Percentiles rank a stretch among this genome's conserved stretches.
Evolutionary conservation across 1,139 yeast genomes (phyloP).

Genomic region (Casaregolazyma lundiana): DNA sequence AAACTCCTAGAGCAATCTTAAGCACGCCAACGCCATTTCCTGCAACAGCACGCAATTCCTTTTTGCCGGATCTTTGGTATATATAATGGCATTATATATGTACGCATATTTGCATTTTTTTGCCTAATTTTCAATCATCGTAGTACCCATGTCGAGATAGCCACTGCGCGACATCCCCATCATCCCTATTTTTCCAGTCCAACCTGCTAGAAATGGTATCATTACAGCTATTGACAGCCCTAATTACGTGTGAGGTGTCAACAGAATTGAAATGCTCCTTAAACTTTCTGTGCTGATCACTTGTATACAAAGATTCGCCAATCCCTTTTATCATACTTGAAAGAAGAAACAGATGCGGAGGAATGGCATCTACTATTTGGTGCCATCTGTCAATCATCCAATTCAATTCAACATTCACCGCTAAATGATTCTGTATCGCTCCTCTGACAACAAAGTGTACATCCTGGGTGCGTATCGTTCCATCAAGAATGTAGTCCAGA

Average conservation of each 20-base stretch:
- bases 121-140: too few species aligned
- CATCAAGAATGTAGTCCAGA: constrained; percentile 56
- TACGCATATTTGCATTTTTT: too few species aligned
- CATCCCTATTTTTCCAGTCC: constrained; percentile 32
- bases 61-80: too few species aligned
- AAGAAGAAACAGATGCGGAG: constrained; percentile 55
- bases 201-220: constrained; percentile 29
- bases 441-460: constrained; percentile 67
- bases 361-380: constrained; percentile 43
- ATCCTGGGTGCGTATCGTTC: constrained; percentile 75
- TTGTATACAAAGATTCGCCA: constrained; percentile 45
- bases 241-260: constrained; percentile 43
- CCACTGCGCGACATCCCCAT: constrained; percentile 32
- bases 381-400: constrained; percentile 54
- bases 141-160: constrained; percentile 15
- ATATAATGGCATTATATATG: too few species aligned
- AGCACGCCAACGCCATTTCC: too few species aligned
- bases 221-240: constrained; percentile 31
- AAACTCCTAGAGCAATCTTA: too few species aligned
- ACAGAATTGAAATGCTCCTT: constrained; percentile 49
- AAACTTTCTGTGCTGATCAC: constrained; percentile 43
- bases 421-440: constrained; percentile 55
- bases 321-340: constrained; percentile 60
- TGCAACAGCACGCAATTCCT: too few species aligned
- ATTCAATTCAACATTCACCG: constrained; percentile 59